Percentiles rank a stretch among this genome's conserved stretches.
These are phyloP conservation scores for Skeletonema grethae DNA, from an alignment of 108 stramenopile species.

Conservation along the genomic window DNA sequence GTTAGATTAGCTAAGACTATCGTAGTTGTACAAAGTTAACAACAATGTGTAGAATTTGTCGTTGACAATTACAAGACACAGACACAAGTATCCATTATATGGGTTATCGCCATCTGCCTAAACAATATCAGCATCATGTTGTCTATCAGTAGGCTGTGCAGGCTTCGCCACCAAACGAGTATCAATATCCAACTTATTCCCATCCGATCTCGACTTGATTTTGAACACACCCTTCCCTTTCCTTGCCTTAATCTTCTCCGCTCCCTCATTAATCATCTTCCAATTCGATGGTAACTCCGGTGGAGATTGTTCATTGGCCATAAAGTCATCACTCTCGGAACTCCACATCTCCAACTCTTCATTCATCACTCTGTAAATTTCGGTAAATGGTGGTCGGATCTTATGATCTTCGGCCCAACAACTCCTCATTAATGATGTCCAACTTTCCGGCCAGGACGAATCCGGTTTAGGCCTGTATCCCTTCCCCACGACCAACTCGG, in stretches of 20 bases:
- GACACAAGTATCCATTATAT: neutral
- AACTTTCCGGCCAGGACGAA: constrained; percentile 77
- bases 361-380: constrained; percentile 58
- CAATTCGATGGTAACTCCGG: neutral
- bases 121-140: constrained; percentile 51
- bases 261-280: constrained; percentile 53
- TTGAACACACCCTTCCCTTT: constrained; percentile 49
- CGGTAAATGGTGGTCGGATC: constrained; percentile 70
- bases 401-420: constrained; percentile 66
- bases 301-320: constrained; percentile 39
- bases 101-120: constrained; percentile 3
- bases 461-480: constrained; percentile 76
- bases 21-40: neutral
- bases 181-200: constrained; percentile 65
- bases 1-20: neutral
- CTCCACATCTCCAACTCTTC: constrained; percentile 60
- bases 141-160: constrained; percentile 33
- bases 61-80: neutral
- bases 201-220: constrained; percentile 45
- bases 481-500: constrained; percentile 67
- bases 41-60: neutral
- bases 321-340: constrained; percentile 42
- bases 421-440: constrained; percentile 70
- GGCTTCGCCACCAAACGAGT: constrained; percentile 56
- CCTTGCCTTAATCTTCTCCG: constrained; percentile 73